A percentile compares a stretch with the other conserved stretches of the same genome.
phyloP scores from a whole-genome alignment of 192 early-diverging fungal species.

The Diversispora eburnea region DNA sequence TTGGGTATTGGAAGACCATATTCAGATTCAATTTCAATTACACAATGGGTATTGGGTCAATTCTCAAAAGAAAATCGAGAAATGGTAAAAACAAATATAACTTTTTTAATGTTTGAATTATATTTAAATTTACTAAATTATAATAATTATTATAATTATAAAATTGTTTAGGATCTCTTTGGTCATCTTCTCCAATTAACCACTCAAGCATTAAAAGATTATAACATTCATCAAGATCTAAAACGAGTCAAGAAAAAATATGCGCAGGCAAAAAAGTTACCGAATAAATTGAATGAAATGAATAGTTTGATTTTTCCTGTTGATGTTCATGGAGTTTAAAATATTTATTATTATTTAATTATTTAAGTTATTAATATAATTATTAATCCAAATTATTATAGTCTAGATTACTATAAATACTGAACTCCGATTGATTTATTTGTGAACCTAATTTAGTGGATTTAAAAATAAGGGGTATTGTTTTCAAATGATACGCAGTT shows the following conservation, averaged over 20 bases:
- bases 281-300: constrained; percentile 44
- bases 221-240: constrained; percentile 48
- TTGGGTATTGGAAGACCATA: constrained; percentile 55
- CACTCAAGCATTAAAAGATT: constrained; percentile 52
- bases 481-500: too few species aligned
- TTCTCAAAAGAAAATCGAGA: constrained; percentile 51
- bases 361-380: not conserved
- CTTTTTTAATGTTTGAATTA: not conserved
- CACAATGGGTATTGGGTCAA: constrained; percentile 46
- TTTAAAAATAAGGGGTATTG: too few species aligned
- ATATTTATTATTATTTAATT: not conserved
- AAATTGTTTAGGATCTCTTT: constrained; percentile 44
- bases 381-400: too few species aligned
- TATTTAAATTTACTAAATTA: not conserved
- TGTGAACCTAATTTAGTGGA: too few species aligned
- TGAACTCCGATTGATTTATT: too few species aligned
- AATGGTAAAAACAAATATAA: constrained; percentile 43
- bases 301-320: constrained; percentile 39
- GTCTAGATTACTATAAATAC: too few species aligned
- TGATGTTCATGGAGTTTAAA: constrained; percentile 33
- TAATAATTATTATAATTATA: not conserved
- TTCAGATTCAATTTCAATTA: constrained; percentile 34
- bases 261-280: constrained; percentile 49
- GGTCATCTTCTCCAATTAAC: constrained; percentile 50
- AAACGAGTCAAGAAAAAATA: constrained; percentile 58